A percentile compares a stretch with the other conserved stretches of the same genome.
phyloP scores from a whole-genome alignment of 345 rosid species.

The Eutrema heterophyllum region DNA sequence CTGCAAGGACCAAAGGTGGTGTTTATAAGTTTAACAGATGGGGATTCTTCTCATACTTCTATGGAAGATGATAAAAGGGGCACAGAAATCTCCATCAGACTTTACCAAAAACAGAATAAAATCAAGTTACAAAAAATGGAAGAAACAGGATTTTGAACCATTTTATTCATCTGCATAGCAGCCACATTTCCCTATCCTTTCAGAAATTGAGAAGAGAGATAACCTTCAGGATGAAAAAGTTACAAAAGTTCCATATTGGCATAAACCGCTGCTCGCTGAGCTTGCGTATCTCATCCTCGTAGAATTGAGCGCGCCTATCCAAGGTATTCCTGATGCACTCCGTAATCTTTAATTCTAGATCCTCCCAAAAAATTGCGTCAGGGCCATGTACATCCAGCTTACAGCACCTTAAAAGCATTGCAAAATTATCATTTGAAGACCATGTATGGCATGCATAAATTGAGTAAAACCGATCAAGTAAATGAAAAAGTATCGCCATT shows the following conservation, averaged over 20 bases:
- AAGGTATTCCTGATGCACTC: constrained; percentile 82
- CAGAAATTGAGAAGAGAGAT: constrained; percentile 31
- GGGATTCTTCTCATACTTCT: constrained; percentile 8
- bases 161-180: neutral
- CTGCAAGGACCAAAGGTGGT: constrained; percentile 1
- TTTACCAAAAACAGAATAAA: neutral
- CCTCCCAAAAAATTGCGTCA: constrained; percentile 89
- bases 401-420: constrained; percentile 68
- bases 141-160: neutral
- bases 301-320: constrained; percentile 87
- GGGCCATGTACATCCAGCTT: constrained; percentile 80
- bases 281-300: constrained; percentile 96
- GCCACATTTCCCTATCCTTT: neutral
- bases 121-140: neutral
- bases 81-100: neutral
- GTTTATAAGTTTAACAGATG: neutral
- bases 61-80: constrained; percentile 1
- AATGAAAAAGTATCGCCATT: neutral
- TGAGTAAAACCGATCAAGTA: neutral
- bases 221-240: constrained; percentile 96
- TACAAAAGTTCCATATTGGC: constrained; percentile 97
- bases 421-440: constrained; percentile 28
- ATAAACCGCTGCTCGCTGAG: constrained; percentile 88
- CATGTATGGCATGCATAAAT: neutral
- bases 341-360: constrained; percentile 73